Conservation (phyloP, 225 moss, liverwort and hornwort genomes). For the Asterella californica region DNA sequence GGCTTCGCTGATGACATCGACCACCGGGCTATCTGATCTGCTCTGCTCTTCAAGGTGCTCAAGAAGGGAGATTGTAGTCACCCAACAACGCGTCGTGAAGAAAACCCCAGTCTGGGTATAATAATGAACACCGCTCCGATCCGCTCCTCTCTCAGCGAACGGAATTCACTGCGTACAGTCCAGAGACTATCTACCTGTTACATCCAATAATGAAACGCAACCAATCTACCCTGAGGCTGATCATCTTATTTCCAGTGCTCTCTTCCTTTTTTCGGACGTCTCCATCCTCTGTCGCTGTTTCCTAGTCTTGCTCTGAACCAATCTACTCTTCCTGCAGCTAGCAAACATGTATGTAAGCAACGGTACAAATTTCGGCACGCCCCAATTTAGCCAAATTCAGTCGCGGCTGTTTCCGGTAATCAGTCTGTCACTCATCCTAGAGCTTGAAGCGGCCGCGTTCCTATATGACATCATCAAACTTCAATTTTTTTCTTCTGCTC, state of each 20-base stretch:
- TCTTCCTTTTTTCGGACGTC: neutral
- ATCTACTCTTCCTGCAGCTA: neutral
- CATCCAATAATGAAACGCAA: neutral
- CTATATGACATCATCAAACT: neutral
- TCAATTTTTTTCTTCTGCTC: neutral
- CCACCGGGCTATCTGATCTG: neutral
- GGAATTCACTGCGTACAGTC: neutral
- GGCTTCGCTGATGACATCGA: no score
- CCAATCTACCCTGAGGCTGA: neutral
- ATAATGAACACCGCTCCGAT: neutral
- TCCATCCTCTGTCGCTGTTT: neutral
- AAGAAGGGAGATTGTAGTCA: neutral
- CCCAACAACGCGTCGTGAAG: neutral
- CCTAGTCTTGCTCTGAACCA: neutral
- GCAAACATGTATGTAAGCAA: neutral
- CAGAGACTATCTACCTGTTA: neutral
- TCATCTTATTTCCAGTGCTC: neutral
- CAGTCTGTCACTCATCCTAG: neutral
- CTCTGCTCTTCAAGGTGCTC: neutral
- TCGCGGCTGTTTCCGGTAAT: neutral
- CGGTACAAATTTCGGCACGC: neutral
- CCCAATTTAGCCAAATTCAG: conserved; percentile 2
- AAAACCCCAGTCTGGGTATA: neutral
- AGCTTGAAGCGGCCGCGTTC: neutral
- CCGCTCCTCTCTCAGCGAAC: neutral